A percentile compares a stretch with the other conserved stretches of the same genome.
Evolutionary conservation across 1,139 yeast genomes (phyloP).

Genomic region (Ogataea hybrid): DNA sequence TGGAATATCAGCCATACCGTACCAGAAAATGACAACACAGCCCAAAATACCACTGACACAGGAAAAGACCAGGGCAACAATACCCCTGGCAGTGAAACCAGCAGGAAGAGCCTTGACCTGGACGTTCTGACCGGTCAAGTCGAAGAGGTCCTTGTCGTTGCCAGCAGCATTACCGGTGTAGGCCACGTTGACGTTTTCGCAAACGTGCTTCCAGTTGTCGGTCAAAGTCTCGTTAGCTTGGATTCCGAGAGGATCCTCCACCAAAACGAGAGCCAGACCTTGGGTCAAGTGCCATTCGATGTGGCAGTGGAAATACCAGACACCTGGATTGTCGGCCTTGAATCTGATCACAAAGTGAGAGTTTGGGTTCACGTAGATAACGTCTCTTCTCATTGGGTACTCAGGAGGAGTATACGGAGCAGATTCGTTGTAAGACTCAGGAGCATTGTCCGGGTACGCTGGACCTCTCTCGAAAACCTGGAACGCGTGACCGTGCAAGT

Average conservation of each 20-base stretch:
- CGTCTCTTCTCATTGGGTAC: constrained; percentile 48
- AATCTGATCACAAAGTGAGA: constrained; percentile 57
- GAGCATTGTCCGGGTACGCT: constrained; percentile 43
- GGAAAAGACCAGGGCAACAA: constrained; percentile 82
- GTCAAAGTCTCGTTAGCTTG: constrained; percentile 50
- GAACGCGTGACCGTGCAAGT: constrained; percentile 82
- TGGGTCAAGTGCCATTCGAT: constrained; percentile 65
- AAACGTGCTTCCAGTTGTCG: constrained; percentile 56
- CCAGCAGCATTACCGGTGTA: constrained; percentile 85
- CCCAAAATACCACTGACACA: constrained; percentile 79
- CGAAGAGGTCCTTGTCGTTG: constrained; percentile 55
- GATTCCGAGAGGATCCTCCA: constrained; percentile 56
- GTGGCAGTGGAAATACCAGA: constrained; percentile 67
- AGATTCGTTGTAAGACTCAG: constrained; percentile 47
- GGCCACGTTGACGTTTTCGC: constrained; percentile 51
- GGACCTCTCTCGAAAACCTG: constrained; percentile 60
- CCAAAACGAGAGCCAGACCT: constrained; percentile 51
- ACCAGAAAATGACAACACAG: constrained; percentile 67
- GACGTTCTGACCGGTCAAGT: constrained; percentile 69
- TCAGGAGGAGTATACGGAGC: constrained; percentile 59
- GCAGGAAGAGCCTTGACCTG: constrained; percentile 67
- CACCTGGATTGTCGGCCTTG: constrained; percentile 60
- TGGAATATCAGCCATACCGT: constrained; percentile 76
- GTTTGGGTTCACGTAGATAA: constrained; percentile 49
- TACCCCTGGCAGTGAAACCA: constrained; percentile 90